Base-by-base conservation (phyloP, 805 yeast genomes). In the Candida broadrunensis region DNA sequence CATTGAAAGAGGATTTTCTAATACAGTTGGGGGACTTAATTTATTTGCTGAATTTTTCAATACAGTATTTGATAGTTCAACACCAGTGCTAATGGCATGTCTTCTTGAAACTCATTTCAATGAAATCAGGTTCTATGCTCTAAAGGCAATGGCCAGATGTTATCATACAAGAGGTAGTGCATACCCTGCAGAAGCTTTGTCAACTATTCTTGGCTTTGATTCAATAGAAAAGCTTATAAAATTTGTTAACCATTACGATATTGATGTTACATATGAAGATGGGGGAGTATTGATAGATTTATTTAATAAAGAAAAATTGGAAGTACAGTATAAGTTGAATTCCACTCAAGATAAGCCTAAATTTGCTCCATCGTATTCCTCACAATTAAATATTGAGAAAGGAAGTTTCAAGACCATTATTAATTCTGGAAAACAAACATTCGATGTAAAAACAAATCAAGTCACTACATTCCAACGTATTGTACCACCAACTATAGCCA, bases 41-140 rank as follows among this genome's bases (percentile, higher is more conserved):
- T 54, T 83, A 16, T 88, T 78, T 54, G 67, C 69, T 2, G 72
- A 75, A 40, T 85, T 90, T 54, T 90, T 91, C 59, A 63, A 75
- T 35, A 50, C 67, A 9, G 66, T 78, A 7, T 64, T 81, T 30
- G 32, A 29, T 29, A 63, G 73, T 33, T 52, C 51, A 2, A 69
- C 77, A 0, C 93, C 96, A 1, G 75, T 81, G 41, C 63, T 90
- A 20, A 60, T 88, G 56, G 72, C 87, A 2, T 88, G 91, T 44
- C 63, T 91, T 29, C 61, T 87, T 15, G 96, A 93, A 56, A 79
- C 82, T 2, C 89, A 85, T 50, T 80, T 88, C 55, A 86, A 85
- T 51, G 91, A 88, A 42, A 70, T 89, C 3, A 63, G 97, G 34
- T 81, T 85, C 48, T 79, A 80, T 51, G 89, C 91, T 0, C 56